Evolutionary conservation across 2,329 filamentous ascomycete genomes (phyloP).

Genomic region (Madurella fahalii): DNA sequence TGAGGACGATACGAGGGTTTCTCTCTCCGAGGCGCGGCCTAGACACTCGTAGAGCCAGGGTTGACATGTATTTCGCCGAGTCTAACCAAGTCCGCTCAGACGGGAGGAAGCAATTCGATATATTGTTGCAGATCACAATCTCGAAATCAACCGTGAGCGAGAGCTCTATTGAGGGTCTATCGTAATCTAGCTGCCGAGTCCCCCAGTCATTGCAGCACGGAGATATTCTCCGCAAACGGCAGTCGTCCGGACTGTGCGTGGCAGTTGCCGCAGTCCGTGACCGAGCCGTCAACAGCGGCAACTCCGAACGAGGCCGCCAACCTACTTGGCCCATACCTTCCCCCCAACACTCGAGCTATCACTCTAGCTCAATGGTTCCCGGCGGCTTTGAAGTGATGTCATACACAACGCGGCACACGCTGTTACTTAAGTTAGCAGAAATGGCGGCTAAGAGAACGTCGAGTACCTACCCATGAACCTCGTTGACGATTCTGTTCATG

Average conservation of each 20-base stretch:
- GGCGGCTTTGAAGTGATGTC: constrained; percentile 59
- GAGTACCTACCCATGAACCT: constrained; percentile 20
- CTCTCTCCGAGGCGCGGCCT: background rate
- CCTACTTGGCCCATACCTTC: background rate
- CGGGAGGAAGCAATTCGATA: too few species aligned
- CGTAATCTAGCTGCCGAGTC: too few species aligned
- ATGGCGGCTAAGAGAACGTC: background rate
- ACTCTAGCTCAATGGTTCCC: constrained; percentile 73
- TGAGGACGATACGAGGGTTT: background rate
- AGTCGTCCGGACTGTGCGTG: too few species aligned
- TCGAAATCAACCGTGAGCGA: too few species aligned
- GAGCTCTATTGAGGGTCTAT: too few species aligned
- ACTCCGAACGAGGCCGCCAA: background rate
- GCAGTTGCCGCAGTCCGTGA: too few species aligned
- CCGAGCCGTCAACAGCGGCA: background rate
- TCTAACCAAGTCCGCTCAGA: too few species aligned
- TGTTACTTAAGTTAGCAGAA: constrained; percentile 6
- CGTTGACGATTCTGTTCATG: constrained; percentile 25
- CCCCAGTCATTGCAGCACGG: too few species aligned
- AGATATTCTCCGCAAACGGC: too few species aligned
- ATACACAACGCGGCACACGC: constrained; percentile 23
- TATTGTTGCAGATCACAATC: too few species aligned
- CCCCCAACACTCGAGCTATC: constrained; percentile 23
- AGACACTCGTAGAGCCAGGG: background rate
- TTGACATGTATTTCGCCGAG: too few species aligned